Percentiles rank a stretch among this genome's conserved stretches.
These are phyloP conservation scores for Fusarium dimerum DNA, from an alignment of 2,329 filamentous ascomycete species.

Conservation along the genomic window DNA sequence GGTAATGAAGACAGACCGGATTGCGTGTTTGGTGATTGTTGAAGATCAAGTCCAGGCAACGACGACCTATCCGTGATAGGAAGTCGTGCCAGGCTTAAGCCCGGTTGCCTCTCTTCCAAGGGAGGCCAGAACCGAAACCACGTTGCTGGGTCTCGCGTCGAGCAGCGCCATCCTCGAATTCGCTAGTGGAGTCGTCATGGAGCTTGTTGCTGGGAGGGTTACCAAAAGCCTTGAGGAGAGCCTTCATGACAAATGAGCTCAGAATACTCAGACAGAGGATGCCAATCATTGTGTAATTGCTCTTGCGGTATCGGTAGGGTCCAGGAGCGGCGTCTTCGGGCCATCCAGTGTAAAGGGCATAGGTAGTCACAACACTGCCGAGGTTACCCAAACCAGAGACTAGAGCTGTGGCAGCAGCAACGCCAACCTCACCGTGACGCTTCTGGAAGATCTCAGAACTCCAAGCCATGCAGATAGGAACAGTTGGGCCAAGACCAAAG, in stretches of 20 bases:
- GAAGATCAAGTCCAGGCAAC: constrained; percentile 26
- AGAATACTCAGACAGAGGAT: constrained; percentile 79
- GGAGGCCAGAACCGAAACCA: constrained; percentile 51
- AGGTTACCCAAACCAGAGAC: constrained; percentile 87
- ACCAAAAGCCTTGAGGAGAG: constrained; percentile 61
- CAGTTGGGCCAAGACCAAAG: constrained; percentile 86
- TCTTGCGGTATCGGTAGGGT: constrained; percentile 72
- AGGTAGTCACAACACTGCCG: constrained; percentile 83
- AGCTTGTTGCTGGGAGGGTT: constrained; percentile 53
- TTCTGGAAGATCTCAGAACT: constrained; percentile 87
- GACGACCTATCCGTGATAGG: constrained; percentile 1
- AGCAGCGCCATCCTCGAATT: constrained; percentile 62
- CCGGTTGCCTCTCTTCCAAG: constrained; percentile 36
- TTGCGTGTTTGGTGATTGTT: constrained; percentile 26
- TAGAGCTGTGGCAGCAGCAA: constrained; percentile 81
- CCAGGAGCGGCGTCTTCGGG: constrained; percentile 70
- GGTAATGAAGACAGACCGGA: constrained; percentile 7
- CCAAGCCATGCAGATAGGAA: constrained; percentile 94
- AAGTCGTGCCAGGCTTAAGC: constrained; percentile 15
- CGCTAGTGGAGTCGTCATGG: constrained; percentile 41
- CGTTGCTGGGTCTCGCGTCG: constrained; percentile 58
- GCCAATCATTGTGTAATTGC: constrained; percentile 85
- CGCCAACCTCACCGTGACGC: constrained; percentile 86
- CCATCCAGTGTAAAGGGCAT: constrained; percentile 88
- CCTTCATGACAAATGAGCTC: constrained; percentile 68